A percentile compares a stretch with the other conserved stretches of the same genome.
Conservation (phyloP, 164 flowering plant species). For the Nelumbo lutea region DNA sequence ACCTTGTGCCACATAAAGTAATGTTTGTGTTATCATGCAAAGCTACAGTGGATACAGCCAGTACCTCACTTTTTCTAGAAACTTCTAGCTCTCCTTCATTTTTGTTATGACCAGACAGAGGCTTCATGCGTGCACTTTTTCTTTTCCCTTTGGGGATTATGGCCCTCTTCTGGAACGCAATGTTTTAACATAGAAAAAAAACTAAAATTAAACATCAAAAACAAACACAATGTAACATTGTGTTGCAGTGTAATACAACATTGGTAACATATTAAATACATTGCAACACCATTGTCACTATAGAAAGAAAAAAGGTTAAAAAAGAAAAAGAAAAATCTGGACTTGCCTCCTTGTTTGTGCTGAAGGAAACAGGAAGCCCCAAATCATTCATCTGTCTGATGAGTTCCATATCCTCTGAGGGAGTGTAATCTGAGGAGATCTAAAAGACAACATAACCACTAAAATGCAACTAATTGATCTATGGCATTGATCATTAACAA, state of each 20-base stretch:
- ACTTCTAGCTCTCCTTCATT: conserved; percentile 17
- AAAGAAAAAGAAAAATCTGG: background rate
- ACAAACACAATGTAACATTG: too few relatives aligned
- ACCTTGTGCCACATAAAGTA: conserved; percentile 25
- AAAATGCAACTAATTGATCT: background rate
- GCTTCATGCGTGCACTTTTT: conserved; percentile 30
- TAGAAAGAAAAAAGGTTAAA: background rate
- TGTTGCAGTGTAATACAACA: too few relatives aligned
- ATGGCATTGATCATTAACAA: background rate
- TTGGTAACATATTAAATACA: background rate
- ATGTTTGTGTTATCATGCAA: conserved; percentile 26
- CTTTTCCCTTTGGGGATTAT: conserved; percentile 31
- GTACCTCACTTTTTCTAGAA: conserved; percentile 36
- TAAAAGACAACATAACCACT: background rate
- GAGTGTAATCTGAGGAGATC: conserved; percentile 24
- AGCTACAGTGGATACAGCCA: conserved; percentile 26
- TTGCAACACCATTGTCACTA: background rate
- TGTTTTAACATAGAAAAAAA: background rate
- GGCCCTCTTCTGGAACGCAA: conserved; percentile 35
- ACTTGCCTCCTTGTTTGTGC: conserved; percentile 55
- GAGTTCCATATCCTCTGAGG: conserved; percentile 48
- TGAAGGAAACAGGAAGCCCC: conserved; percentile 82
- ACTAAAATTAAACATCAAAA: background rate
- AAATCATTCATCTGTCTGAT: conserved; percentile 49
- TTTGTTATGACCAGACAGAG: conserved; percentile 12